These are phyloP conservation scores for Alternaria sp. DNA, from an alignment of 2,329 filamentous ascomycete species.

Conservation along the genomic window DNA sequence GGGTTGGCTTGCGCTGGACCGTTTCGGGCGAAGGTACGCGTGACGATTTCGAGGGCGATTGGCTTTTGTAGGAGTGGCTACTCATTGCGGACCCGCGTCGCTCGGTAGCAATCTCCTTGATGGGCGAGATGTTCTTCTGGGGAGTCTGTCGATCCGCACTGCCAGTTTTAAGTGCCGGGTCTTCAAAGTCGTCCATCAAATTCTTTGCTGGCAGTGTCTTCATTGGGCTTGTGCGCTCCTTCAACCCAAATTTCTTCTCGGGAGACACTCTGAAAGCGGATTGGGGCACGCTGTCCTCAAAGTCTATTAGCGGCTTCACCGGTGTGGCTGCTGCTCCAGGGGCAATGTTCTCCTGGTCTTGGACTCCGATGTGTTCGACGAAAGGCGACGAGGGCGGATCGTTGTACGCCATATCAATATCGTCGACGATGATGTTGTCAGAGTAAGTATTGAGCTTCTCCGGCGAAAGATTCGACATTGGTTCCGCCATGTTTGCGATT, in stretches of 20 bases:
- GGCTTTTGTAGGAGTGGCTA: conserved; percentile 32
- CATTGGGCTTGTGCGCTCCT: conserved; percentile 38
- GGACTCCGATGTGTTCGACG: conserved; percentile 51
- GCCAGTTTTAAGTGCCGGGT: conserved; percentile 13
- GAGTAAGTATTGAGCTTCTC: conserved; percentile 38
- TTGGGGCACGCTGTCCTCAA: conserved; percentile 38
- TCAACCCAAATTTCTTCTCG: conserved; percentile 34
- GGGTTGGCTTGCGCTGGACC: conserved; percentile 15
- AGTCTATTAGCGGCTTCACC: conserved; percentile 27
- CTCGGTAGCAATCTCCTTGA: conserved; percentile 28
- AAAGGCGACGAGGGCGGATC: conserved; percentile 58
- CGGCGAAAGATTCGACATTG: conserved; percentile 40
- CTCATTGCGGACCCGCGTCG: conserved; percentile 35
- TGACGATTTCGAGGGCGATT: conserved; percentile 38
- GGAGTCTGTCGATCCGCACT: conserved; percentile 23
- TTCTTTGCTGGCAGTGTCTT: conserved; percentile 42
- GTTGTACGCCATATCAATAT: conserved; percentile 48
- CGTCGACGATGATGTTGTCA: conserved; percentile 27
- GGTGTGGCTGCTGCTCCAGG: conserved; percentile 32
- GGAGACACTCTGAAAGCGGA: conserved; percentile 44
- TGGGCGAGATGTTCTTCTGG: conserved; percentile 32
- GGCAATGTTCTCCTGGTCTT: conserved; percentile 48
- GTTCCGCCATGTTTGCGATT: conserved; percentile 35
- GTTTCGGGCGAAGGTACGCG: conserved; percentile 31
- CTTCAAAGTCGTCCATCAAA: conserved; percentile 35